Conservation (phyloP, 1,284 basidiomycete genomes). For the Heterobasidion parviporum region DNA sequence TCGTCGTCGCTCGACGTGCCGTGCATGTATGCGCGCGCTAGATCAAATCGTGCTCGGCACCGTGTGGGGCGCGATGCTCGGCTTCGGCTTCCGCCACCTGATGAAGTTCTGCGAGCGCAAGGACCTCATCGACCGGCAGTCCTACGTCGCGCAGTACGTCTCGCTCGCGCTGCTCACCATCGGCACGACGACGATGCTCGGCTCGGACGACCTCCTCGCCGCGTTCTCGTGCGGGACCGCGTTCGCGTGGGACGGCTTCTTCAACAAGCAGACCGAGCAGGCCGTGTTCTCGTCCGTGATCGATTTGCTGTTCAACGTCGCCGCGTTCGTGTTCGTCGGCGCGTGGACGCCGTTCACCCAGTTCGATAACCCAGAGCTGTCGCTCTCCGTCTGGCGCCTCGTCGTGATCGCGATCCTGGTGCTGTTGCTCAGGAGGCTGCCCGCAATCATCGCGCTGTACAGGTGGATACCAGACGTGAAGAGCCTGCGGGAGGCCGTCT, state of each 20-base stretch:
- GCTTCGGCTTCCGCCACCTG: slow-evolving; percentile 80
- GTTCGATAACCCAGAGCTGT: slow-evolving; percentile 60
- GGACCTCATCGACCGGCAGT: slow-evolving; percentile 92
- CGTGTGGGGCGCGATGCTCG: slow-evolving; percentile 73
- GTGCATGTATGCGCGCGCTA: slow-evolving; percentile 12
- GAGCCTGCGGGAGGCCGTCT: slow-evolving; percentile 80
- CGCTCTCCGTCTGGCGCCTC: slow-evolving; percentile 76
- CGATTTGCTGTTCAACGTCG: slow-evolving; percentile 85
- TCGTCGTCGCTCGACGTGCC: no score
- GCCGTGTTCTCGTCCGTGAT: slow-evolving; percentile 95
- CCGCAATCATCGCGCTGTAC: slow-evolving; percentile 76
- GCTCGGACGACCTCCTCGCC: slow-evolving; percentile 91
- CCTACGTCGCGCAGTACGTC: slow-evolving; percentile 75
- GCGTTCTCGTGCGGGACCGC: slow-evolving; percentile 94
- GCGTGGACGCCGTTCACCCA: slow-evolving; percentile 89
- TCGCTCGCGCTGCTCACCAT: slow-evolving; percentile 77
- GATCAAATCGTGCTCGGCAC: slow-evolving; percentile 84
- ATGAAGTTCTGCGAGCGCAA: slow-evolving; percentile 93
- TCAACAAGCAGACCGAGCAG: slow-evolving; percentile 94
- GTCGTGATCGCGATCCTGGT: slow-evolving; percentile 76
- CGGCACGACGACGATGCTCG: slow-evolving; percentile 78
- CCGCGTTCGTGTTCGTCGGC: slow-evolving; percentile 87
- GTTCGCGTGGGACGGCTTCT: slow-evolving; percentile 99
- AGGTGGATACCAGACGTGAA: slow-evolving; percentile 92
- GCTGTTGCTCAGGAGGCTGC: slow-evolving; percentile 76